Evolutionary conservation across 2,329 filamentous ascomycete genomes (phyloP).

Genomic region (Colletotrichum sp.): DNA sequence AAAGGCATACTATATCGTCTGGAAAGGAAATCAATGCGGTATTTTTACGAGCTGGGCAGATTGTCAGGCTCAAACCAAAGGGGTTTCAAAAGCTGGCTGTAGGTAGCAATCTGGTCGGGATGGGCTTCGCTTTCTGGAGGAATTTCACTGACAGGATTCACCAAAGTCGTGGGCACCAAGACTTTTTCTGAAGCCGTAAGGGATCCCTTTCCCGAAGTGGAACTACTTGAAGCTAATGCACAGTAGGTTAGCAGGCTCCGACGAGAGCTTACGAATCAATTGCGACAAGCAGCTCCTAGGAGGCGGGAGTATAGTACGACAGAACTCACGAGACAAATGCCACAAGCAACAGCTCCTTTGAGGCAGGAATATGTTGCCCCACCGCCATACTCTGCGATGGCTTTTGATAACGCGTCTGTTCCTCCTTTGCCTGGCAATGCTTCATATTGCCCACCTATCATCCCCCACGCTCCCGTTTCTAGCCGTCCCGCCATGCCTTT

Average conservation of each 20-base stretch:
- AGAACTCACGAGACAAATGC: background rate
- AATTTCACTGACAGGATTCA: background rate
- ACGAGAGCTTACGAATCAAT: background rate
- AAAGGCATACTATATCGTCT: background rate
- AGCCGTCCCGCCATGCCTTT: no score
- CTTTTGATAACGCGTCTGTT: no score
- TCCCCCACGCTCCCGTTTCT: no score
- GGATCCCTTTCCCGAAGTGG: background rate
- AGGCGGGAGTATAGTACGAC: background rate
- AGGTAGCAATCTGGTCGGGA: rapidly evolving
- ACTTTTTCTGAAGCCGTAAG: background rate
- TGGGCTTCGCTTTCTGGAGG: background rate
- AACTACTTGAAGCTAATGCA: background rate
- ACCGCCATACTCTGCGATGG: no score
- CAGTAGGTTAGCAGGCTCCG: background rate
- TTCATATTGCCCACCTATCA: no score
- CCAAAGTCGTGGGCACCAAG: background rate
- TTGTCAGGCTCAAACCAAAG: background rate
- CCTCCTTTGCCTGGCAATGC: no score
- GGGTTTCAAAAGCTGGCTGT: background rate
- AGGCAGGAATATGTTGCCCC: background rate
- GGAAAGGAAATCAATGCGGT: background rate
- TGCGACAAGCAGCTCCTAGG: background rate
- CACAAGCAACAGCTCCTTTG: background rate
- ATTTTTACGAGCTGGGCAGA: rapidly evolving